Percentiles rank a stretch among this genome's conserved stretches.
Conservation (phyloP, 1,139 yeast genomes). For the Kodamaea anthophila region DNA sequence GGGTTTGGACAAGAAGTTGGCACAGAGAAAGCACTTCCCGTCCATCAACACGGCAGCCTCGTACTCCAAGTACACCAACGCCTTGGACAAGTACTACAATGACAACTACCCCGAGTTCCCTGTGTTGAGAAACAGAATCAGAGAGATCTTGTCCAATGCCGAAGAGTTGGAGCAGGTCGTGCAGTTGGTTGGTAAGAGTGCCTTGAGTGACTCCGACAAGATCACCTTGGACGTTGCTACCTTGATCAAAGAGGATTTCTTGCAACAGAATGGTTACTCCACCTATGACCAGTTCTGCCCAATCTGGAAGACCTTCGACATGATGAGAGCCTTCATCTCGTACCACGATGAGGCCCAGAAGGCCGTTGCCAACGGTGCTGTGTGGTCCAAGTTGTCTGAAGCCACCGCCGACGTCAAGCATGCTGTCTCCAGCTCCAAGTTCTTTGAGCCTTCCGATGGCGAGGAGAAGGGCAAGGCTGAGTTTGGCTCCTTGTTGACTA, state of each 20-base stretch:
- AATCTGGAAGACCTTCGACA: conserved; percentile 95
- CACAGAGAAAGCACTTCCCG: conserved; percentile 99
- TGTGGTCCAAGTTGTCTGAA: conserved; percentile 89
- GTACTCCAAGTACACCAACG: conserved; percentile 90
- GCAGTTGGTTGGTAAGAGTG: conserved; percentile 97
- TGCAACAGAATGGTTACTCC: conserved; percentile 98
- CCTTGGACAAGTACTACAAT: conserved; percentile 81
- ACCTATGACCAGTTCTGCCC: conserved; percentile 98
- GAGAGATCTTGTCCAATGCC: conserved; percentile 90
- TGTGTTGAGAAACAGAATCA: conserved; percentile 78
- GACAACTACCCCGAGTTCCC: conserved; percentile 88
- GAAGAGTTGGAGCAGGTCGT: conserved; percentile 99
- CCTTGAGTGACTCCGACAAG: conserved; percentile 92
- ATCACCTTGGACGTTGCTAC: conserved; percentile 90
- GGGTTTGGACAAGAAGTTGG: conserved; percentile 98
- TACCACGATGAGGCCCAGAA: conserved; percentile 97
- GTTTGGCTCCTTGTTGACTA: conserved; percentile 67
- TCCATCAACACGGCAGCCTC: conserved; percentile 94
- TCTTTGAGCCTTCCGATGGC: conserved; percentile 93
- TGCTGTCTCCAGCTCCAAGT: conserved; percentile 88
- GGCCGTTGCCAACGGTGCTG: conserved; percentile 90
- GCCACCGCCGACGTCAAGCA: conserved; percentile 87
- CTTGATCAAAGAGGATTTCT: conserved; percentile 92
- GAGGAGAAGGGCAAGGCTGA: conserved; percentile 68
- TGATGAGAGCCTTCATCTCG: conserved; percentile 91